These are phyloP conservation scores for Paspalum vaginatum DNA, from an alignment of 176 grass and related monocot genomes.

Conservation along the genomic window DNA sequence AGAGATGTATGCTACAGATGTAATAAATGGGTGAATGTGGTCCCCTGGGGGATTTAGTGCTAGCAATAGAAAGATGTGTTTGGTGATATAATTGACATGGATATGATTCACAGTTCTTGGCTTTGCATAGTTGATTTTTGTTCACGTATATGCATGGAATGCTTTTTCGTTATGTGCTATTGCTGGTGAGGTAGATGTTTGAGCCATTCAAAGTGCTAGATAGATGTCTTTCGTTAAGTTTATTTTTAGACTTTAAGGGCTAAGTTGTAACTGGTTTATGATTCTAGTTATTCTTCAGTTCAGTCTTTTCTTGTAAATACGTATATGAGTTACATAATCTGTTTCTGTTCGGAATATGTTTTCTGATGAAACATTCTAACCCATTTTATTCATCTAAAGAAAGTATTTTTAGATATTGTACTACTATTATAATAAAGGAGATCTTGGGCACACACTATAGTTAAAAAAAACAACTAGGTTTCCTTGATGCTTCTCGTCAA, in stretches of 20 bases:
- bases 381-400: neutral
- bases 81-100: neutral
- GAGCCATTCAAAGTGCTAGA: conserved; percentile 7
- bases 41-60: neutral
- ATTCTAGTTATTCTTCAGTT: neutral
- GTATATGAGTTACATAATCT: conserved; percentile 19
- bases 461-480: conserved; percentile 2
- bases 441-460: neutral
- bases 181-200: conserved; percentile 10
- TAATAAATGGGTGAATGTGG: conserved; percentile 2
- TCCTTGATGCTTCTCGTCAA: conserved; percentile 7
- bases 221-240: conserved; percentile 9
- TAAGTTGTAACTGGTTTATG: conserved; percentile 15
- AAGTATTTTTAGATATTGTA: conserved; percentile 18
- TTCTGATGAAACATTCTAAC: conserved; percentile 1
- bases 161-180: neutral
- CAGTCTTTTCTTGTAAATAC: conserved; percentile 10
- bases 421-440: neutral
- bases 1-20: neutral
- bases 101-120: conserved; percentile 6
- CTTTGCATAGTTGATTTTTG: neutral
- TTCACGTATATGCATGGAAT: conserved; percentile 25
- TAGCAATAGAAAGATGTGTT: conserved; percentile 1
- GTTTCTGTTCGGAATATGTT: conserved; percentile 31
- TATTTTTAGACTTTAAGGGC: conserved; percentile 10